Evolutionary conservation across 2,329 filamentous ascomycete species (phyloP), one percentile per base, ranked within the genome.

Genomic region (Neurospora sp.): DNA sequence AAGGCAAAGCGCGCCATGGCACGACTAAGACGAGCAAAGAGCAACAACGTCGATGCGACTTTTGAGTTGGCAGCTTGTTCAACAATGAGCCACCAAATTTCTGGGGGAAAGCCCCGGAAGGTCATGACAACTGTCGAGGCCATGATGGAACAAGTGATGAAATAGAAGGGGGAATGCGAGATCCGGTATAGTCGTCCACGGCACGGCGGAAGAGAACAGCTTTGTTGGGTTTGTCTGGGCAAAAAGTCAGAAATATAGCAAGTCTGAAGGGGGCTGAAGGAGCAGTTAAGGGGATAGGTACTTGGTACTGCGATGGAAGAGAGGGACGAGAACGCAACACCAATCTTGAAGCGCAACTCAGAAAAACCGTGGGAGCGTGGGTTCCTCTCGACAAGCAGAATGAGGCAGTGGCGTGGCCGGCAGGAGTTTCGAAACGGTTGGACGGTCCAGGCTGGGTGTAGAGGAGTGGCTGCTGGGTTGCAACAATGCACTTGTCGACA

Each of bases 1-100:
- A 92, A 78, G 6, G 89, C 88, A 69, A 88, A 82, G 28, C 82
- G 81, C 2, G 87, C 88, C 62, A 91, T 79, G 69, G 82, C 80
- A 72, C 83, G 86, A 73, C 84, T 86, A 67, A 86, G 78, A 57
- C 84, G 81, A 40, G 88, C 84, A 75, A 87, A 88, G 69, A 81
- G 84, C 79, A 86, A 90, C 10, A 92, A 82, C 6, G 87, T 86
- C 17, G 82, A 79, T 75, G 89, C 90, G 72, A 90, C 87, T 66
- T 81, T 81, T 69, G 84, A 80, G 15, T 79, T 78, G 5, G 84
- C 83, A 39, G 92, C 81, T 75, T 89, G 86, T 70, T 86, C 82
- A 70, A 86, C 89, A 66, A 92, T 80, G 28, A 90, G 79, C 75
- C 87, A 84, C 75, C 89, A 81, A 46, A 91, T 82, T 73, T 91